Conservation (phyloP, 257 asterid genomes). For the Leonotis leonurus region DNA sequence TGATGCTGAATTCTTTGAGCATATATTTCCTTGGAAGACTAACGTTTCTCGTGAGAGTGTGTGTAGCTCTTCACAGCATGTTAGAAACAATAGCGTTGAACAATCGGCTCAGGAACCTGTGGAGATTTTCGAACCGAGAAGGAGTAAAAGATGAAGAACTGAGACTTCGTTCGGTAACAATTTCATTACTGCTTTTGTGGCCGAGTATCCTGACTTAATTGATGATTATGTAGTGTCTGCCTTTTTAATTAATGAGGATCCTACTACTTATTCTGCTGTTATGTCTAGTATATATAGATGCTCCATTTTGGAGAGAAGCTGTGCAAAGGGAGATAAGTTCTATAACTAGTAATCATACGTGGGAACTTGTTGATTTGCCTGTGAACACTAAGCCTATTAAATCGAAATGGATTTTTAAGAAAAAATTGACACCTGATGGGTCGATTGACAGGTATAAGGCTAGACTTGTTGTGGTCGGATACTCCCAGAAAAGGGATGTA, state of each 20-base stretch:
- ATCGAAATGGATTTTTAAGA: too few relatives aligned
- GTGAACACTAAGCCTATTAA: too few relatives aligned
- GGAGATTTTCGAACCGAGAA: background rate
- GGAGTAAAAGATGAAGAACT: background rate
- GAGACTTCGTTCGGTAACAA: background rate
- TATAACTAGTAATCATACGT: too few relatives aligned
- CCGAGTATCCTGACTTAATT: background rate
- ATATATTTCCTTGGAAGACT: background rate
- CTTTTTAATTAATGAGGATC: too few relatives aligned
- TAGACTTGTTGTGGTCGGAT: background rate
- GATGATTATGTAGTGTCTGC: background rate
- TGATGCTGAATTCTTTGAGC: background rate
- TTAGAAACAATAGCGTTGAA: background rate
- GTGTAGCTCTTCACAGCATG: background rate
- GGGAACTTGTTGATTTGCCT: too few relatives aligned
- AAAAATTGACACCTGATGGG: background rate
- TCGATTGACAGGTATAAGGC: background rate
- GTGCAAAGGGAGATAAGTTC: too few relatives aligned
- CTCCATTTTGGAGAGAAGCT: too few relatives aligned
- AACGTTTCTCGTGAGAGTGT: background rate
- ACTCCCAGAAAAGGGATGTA: background rate
- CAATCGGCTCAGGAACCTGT: background rate
- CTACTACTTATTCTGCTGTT: too few relatives aligned
- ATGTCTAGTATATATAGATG: too few relatives aligned
- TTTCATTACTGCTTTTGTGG: background rate